Evolutionary conservation across 345 rosid genomes (phyloP), one percentile per base, ranked within the genome.

Genomic region (Heritiera fomes): DNA sequence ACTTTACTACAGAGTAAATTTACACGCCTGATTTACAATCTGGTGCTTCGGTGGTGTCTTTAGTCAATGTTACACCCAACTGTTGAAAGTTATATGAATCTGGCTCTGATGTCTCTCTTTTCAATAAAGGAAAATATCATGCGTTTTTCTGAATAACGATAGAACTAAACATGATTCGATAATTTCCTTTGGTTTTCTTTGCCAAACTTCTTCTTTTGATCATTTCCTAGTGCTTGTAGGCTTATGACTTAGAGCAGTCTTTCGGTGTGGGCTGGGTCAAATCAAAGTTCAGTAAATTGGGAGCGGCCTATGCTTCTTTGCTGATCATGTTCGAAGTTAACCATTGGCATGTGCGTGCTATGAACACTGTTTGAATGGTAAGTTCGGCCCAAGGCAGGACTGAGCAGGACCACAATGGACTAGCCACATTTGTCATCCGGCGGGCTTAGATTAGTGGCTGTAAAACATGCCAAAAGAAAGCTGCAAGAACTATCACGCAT

Each of bases 361-460:
- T 60, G 38, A 28, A 60, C 7, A 28, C 5, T 28, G 18, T 56
- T 56, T n/a, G 9, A 56, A 55, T 18, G 28, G 28, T 17, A 2
- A 56, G 28, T 56, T 17, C 28, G 28, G 23, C 61, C 23, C 61
- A 56, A 15, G 58, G 40, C 15, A 11, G 66, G 34, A 60, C 5
- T 59, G 13, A 59, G 63, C 5, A 8, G 58, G 58, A 55, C 59
- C 20, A 56, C 11, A 7, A n/a, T 56, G 28, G 62, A 58, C 8
- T 8, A n/a, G 30, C 41, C 75, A 38, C 63, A 72, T 52, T 34
- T 72, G 62, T 72, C 75, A 72, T 18, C 32, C 63, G 34, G 17
- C 46, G 12, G 75, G 46, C 60, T 32, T 18, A 28, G 30, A 53
- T 52, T 32, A 15, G 75, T 71, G 75, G 28, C 45, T 8, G 7